phyloP scores from a whole-genome alignment of 1,284 basidiomycete genomes.

The Irpex sp. region DNA sequence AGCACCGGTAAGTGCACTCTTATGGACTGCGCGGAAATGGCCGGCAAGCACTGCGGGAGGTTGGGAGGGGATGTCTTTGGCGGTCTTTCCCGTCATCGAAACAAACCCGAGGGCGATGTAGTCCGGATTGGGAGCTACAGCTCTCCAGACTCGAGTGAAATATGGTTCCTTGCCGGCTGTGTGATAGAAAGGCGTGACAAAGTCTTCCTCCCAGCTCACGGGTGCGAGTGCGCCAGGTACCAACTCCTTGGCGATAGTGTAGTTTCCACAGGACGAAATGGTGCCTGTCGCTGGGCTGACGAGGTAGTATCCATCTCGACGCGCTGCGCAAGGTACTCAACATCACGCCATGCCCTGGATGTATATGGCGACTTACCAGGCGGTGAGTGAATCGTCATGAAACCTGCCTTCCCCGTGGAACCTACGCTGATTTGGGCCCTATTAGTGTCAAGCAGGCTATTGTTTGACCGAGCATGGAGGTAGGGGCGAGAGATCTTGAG shows the following conservation, averaged over 20 bases:
- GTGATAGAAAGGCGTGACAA: background rate
- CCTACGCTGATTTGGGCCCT: background rate
- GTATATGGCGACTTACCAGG: background rate
- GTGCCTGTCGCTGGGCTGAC: background rate
- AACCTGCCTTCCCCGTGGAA: background rate
- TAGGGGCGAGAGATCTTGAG: background rate
- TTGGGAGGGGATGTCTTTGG: background rate
- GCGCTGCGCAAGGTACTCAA: background rate
- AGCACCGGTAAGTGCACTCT: background rate
- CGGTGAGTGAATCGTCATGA: background rate
- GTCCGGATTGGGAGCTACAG: background rate
- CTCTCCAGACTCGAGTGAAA: background rate
- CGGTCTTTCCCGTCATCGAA: background rate
- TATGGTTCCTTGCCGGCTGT: no score
- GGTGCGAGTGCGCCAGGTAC: background rate
- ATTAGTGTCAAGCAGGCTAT: background rate
- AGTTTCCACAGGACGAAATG: background rate
- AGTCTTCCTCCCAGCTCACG: background rate
- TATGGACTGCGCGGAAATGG: background rate
- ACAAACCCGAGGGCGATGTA: conserved; percentile 1
- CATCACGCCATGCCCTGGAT: background rate
- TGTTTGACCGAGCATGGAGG: background rate
- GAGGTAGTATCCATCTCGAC: background rate
- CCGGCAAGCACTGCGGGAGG: background rate
- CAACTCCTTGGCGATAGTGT: background rate